Percentiles rank a stretch among this genome's conserved stretches.
Evolutionary conservation across 1,284 basidiomycete species (phyloP).

Genomic region (Cutaneotrichosporon dermatis): DNA sequence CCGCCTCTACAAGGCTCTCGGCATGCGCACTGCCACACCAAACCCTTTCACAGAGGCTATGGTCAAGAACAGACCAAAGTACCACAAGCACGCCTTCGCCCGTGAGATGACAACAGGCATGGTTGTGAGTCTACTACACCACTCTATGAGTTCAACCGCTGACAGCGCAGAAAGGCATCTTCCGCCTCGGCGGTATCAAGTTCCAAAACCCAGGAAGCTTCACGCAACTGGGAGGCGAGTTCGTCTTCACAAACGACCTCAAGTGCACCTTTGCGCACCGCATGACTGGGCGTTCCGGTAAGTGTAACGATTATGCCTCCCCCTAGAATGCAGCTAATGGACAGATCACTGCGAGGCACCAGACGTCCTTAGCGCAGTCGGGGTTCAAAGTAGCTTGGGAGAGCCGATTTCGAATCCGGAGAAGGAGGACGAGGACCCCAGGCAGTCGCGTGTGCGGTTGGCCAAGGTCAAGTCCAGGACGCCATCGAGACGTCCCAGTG

Average conservation of each 20-base stretch:
- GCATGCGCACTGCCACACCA: slow-evolving; percentile 22
- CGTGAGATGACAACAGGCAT: slow-evolving; percentile 10
- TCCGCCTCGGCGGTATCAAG: slow-evolving; percentile 6
- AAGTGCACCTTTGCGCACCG: slow-evolving; percentile 45
- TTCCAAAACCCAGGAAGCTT: slow-evolving; percentile 39
- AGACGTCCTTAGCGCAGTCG: slow-evolving; percentile 11
- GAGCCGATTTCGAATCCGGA: neutral
- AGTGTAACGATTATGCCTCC: slow-evolving; percentile 24
- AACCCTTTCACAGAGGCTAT: slow-evolving; percentile 10
- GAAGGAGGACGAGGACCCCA: neutral
- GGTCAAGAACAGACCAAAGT: slow-evolving; percentile 5
- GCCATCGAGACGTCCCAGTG: too few species aligned
- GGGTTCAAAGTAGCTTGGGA: slow-evolving; percentile 3
- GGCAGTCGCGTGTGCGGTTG: too few species aligned
- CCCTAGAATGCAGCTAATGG: neutral
- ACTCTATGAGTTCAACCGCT: neutral
- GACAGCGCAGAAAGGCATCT: slow-evolving; percentile 1
- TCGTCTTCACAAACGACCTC: slow-evolving; percentile 35
- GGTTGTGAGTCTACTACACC: neutral
- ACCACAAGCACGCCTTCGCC: slow-evolving; percentile 7
- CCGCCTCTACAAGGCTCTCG: slow-evolving; percentile 41
- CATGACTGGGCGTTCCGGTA: slow-evolving; percentile 39
- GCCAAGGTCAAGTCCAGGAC: neutral
- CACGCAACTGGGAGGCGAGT: slow-evolving; percentile 49
- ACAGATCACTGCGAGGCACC: slow-evolving; percentile 15